Conservation (phyloP, 2,329 filamentous ascomycete species). For the Capronia coronata region DNA sequence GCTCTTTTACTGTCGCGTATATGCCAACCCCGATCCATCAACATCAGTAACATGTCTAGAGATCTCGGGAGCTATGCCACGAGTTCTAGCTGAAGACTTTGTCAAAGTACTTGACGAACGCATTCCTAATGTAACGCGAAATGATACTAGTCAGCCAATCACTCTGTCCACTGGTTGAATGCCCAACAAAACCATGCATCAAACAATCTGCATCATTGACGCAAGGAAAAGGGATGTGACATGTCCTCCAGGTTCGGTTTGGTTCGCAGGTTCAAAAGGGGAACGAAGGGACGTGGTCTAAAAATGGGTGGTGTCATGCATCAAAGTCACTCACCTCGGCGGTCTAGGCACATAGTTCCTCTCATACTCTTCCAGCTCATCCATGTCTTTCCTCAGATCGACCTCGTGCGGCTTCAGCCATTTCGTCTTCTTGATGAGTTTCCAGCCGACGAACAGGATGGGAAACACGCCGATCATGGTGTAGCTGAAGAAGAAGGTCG, state of each 20-base stretch:
- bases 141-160: not conserved
- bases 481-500: conserved; percentile 71
- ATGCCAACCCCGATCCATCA: too few relatives aligned
- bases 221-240: too few relatives aligned
- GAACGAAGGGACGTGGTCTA: too few relatives aligned
- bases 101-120: conserved; percentile 34
- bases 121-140: conserved; percentile 17
- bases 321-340: conserved; percentile 49
- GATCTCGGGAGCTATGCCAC: not conserved
- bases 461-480: conserved; percentile 68
- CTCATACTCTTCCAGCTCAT: conserved; percentile 63
- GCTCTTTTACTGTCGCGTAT: too few relatives aligned
- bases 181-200: too few relatives aligned
- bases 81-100: conserved; percentile 37
- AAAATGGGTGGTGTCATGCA: too few relatives aligned
- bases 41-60: too few relatives aligned
- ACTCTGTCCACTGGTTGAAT: too few relatives aligned
- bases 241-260: too few relatives aligned
- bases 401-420: conserved; percentile 53
- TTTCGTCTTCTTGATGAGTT: conserved; percentile 59
- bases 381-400: conserved; percentile 57
- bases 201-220: too few relatives aligned
- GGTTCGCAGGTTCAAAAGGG: too few relatives aligned
- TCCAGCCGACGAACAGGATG: conserved; percentile 63
- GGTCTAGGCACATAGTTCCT: conserved; percentile 51